Evolutionary conservation across 2,329 filamentous ascomycete genomes (phyloP).

Genomic region (Colletotrichum nymphaeae): DNA sequence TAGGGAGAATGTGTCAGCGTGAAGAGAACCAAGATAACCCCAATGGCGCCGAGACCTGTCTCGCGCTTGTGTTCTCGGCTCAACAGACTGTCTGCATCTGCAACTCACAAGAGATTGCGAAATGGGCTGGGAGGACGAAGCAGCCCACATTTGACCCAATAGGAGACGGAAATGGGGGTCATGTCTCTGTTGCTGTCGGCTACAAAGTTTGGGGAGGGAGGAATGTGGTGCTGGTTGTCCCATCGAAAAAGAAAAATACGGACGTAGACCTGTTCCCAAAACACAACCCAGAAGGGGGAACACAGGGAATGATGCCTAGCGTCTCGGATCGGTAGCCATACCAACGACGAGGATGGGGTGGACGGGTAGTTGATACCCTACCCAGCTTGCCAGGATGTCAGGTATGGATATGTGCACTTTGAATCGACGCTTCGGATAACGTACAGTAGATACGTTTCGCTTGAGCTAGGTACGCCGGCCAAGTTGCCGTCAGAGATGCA

Average conservation of each 20-base stretch:
- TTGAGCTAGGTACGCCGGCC: neutral
- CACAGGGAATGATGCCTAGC: neutral
- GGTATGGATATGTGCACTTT: neutral
- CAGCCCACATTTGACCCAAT: neutral
- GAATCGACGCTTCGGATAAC: neutral
- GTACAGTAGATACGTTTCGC: neutral
- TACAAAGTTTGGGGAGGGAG: neutral
- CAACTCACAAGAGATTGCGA: constrained; percentile 9
- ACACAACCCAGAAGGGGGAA: neutral
- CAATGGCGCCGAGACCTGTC: constrained; percentile 26
- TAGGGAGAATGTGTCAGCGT: neutral
- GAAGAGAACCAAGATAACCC: neutral
- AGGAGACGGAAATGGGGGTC: neutral
- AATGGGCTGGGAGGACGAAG: neutral
- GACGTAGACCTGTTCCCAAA: constrained; percentile 5
- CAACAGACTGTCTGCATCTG: neutral
- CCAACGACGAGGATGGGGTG: neutral
- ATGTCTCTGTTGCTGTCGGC: neutral
- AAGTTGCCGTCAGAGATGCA: neutral
- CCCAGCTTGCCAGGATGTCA: neutral
- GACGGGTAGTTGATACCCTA: neutral
- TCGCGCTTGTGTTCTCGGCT: neutral
- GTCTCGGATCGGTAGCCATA: neutral
- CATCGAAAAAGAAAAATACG: constrained; percentile 14
- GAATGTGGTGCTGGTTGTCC: neutral